A percentile compares a stretch with the other conserved stretches of the same genome.
Evolutionary conservation across 108 stramenopile genomes (phyloP).

Genomic region (Nitzschia sp.): DNA sequence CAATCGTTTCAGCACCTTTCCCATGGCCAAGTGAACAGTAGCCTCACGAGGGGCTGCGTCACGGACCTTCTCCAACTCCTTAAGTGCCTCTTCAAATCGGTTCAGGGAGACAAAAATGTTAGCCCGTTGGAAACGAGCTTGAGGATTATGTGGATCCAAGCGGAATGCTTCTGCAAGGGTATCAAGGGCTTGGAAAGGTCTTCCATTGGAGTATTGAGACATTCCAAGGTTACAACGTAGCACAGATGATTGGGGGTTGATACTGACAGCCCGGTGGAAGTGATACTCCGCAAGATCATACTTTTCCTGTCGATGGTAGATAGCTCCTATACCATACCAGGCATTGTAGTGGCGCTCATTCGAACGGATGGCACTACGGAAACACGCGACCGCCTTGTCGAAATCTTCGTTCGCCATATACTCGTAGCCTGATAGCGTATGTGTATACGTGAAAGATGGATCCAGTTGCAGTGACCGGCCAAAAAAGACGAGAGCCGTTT

Average conservation of each 20-base stretch:
- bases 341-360: constrained; percentile 90
- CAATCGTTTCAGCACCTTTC: constrained; percentile 90
- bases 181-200: constrained; percentile 84
- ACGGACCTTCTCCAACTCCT: constrained; percentile 85
- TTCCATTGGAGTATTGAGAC: constrained; percentile 90
- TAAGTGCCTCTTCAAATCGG: constrained; percentile 80
- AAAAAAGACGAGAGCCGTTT: constrained; percentile 92
- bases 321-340: constrained; percentile 95
- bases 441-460: constrained; percentile 90
- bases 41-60: constrained; percentile 92
- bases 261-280: constrained; percentile 82
- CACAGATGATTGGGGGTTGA: constrained; percentile 89
- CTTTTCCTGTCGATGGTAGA: constrained; percentile 96
- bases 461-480: constrained; percentile 88
- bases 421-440: constrained; percentile 96
- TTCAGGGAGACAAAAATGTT: constrained; percentile 90
- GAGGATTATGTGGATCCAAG: constrained; percentile 88
- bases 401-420: constrained; percentile 97
- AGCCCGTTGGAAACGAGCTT: constrained; percentile 94
- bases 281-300: constrained; percentile 95
- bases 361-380: constrained; percentile 83
- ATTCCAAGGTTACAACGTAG: constrained; percentile 93
- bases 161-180: constrained; percentile 83
- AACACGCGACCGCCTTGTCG: constrained; percentile 92
- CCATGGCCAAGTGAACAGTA: constrained; percentile 93